Base-by-base conservation (phyloP, 768 basidiomycete species). In the Russula emetica region DNA sequence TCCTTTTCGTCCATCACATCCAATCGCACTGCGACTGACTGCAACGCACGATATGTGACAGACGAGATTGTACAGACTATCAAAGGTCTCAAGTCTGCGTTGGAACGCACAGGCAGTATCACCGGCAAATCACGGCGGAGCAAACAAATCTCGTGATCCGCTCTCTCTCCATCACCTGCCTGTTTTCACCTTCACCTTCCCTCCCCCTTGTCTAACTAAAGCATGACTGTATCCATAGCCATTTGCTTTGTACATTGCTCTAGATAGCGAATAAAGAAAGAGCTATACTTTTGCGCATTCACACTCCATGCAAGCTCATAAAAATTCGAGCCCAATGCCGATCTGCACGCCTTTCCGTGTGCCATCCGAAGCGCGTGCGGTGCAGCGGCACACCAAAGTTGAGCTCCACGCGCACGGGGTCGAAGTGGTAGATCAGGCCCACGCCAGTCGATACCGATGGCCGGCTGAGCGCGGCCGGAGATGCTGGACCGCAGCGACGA, bases 301-400 rank as follows among this genome's bases (percentile, higher is more conserved):
- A 26, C 13, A 16, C 9, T 5, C 34, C 45, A 22, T 16, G 20
- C 13, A 16, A 34, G 10, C 3, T 67, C 55, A 93, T 71, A 91
- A 70, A 76, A 92, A 91, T 67, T 90, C 88, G 60, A 92, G 71
- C 2, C 90, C 92, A 67, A 94, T 82, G 4, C 92, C 92, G 30
- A 92, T 82, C 73, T 90, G 90, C 51, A 92, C 76, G 9, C 92
- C 93, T 70, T 82, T 85, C 70, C 83, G 79, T 60, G 74, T 69
- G 10, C 84, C 84, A 73, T 92, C 93, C 60, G 83, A 84, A 69
- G 78, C 82, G 51, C 82, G 83, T 2, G 84, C 82, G 3, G 87
- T 81, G 3, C n/a, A 97, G 77, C 6, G 94, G 94, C 40, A 96
- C 78, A 8, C 93, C 92, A 66, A 96, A 82, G 73, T 95, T 96